These are phyloP conservation scores for Guyanaporus albipodus DNA, from an alignment of 768 basidiomycete species.

Conservation along the genomic window DNA sequence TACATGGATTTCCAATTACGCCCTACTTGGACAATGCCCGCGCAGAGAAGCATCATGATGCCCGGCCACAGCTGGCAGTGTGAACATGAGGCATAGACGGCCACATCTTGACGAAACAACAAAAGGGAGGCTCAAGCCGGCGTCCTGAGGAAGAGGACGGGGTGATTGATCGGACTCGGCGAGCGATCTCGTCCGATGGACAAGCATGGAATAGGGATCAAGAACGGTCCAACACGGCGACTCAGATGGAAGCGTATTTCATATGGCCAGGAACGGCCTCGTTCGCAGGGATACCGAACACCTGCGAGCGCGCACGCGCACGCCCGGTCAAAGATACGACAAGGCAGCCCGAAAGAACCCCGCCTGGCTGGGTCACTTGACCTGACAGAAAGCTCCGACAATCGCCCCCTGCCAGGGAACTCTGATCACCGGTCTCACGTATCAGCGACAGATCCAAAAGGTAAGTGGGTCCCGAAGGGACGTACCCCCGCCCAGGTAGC, in stretches of 20 bases:
- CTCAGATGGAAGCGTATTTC: constrained; percentile 22
- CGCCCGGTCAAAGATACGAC: neutral
- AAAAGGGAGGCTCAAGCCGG: constrained; percentile 38
- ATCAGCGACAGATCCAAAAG: neutral
- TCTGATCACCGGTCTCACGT: constrained; percentile 24
- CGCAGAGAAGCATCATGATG: constrained; percentile 51
- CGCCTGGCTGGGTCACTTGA: too few relatives aligned
- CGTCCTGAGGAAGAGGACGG: constrained; percentile 58
- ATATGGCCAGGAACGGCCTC: constrained; percentile 18
- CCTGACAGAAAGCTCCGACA: too few relatives aligned
- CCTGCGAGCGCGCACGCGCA: constrained; percentile 2
- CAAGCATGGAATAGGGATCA: neutral
- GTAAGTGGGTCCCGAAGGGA: neutral
- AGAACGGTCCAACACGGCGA: neutral
- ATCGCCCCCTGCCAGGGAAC: constrained; percentile 62
- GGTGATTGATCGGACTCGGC: constrained; percentile 39
- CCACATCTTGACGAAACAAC: neutral
- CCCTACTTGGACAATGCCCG: constrained; percentile 29
- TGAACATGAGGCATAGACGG: neutral
- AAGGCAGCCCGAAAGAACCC: neutral
- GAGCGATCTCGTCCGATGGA: constrained; percentile 35
- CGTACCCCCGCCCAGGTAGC: constrained; percentile 46
- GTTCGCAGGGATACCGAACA: constrained; percentile 14
- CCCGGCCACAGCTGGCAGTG: constrained; percentile 23
- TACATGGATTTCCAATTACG: constrained; percentile 25